Conservation (phyloP, 2,329 filamentous ascomycete genomes). For the Colletotrichum somersetense region DNA sequence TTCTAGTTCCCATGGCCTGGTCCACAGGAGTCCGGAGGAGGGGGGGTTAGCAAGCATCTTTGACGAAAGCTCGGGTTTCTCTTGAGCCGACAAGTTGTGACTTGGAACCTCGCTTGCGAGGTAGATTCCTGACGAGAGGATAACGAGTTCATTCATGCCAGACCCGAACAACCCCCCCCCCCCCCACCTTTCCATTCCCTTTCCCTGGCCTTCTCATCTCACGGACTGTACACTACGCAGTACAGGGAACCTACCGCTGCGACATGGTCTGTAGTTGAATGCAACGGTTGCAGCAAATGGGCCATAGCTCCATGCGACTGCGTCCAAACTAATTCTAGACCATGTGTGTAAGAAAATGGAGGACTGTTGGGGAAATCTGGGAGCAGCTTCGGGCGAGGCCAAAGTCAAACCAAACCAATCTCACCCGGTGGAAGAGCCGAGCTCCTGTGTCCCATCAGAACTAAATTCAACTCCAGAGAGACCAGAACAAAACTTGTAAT, state of each 20-base stretch:
- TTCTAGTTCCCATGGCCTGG: neutral
- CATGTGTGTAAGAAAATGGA: neutral
- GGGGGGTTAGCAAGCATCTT: too few relatives aligned
- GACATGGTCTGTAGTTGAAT: neutral
- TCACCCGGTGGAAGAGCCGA: constrained; percentile 29
- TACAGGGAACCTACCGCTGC: neutral
- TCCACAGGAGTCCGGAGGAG: neutral
- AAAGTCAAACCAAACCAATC: neutral
- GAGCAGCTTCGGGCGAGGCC: constrained; percentile 11
- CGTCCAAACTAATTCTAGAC: neutral
- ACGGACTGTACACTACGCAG: neutral
- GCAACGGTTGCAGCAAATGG: constrained; percentile 18
- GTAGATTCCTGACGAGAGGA: constrained; percentile 10
- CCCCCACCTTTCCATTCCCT: too few relatives aligned
- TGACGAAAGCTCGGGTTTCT: too few relatives aligned
- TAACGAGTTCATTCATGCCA: neutral
- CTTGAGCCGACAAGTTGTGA: neutral
- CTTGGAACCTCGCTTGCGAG: neutral
- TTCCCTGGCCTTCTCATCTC: constrained; percentile 1
- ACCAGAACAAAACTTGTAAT: neutral
- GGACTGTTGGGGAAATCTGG: neutral
- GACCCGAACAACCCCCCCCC: neutral
- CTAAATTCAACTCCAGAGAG: neutral
- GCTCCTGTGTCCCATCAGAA: neutral
- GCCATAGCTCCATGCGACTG: constrained; percentile 38